A percentile compares a stretch with the other conserved stretches of the same genome.
Evolutionary conservation across 2,329 filamentous ascomycete genomes (phyloP).

Genomic region (Byssochlamys sp.): DNA sequence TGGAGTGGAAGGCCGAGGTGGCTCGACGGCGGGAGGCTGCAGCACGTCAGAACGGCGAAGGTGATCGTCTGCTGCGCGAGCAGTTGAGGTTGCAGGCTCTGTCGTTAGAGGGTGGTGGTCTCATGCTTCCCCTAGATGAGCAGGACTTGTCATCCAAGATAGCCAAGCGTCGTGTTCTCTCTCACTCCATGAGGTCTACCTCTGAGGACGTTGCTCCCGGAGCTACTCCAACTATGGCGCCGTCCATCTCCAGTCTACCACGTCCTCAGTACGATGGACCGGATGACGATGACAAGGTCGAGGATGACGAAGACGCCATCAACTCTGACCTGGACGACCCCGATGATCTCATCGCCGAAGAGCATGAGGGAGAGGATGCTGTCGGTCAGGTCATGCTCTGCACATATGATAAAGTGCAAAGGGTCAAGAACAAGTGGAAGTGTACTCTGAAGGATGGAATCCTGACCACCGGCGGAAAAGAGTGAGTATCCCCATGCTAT

Average conservation of each 20-base stretch:
- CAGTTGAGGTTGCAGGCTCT: conserved; percentile 34
- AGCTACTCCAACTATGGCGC: neutral
- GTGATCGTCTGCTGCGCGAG: conserved; percentile 32
- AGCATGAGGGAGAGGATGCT: conserved; percentile 77
- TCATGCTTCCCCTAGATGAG: conserved; percentile 35
- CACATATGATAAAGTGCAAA: conserved; percentile 97
- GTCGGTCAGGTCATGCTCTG: conserved; percentile 90
- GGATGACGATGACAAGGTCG: conserved; percentile 46
- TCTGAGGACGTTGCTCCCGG: conserved; percentile 4
- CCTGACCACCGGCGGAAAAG: conserved; percentile 82
- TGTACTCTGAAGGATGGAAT: conserved; percentile 96
- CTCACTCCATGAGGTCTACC: neutral
- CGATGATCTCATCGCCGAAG: conserved; percentile 73
- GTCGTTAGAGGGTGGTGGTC: conserved; percentile 37
- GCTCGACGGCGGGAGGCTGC: conserved; percentile 33
- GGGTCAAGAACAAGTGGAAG: conserved; percentile 99
- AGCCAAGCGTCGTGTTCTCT: conserved; percentile 28
- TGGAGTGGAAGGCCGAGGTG: conserved; percentile 43
- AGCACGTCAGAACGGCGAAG: conserved; percentile 23
- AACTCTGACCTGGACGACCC: conserved; percentile 96
- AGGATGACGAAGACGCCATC: conserved; percentile 83
- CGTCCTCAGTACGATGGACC: conserved; percentile 49
- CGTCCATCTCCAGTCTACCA: conserved; percentile 11
- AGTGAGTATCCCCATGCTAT: conserved; percentile 44
- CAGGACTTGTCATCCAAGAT: conserved; percentile 24